phyloP scores from a whole-genome alignment of 805 yeast species.

The Spathaspora hagerdaliae region DNA sequence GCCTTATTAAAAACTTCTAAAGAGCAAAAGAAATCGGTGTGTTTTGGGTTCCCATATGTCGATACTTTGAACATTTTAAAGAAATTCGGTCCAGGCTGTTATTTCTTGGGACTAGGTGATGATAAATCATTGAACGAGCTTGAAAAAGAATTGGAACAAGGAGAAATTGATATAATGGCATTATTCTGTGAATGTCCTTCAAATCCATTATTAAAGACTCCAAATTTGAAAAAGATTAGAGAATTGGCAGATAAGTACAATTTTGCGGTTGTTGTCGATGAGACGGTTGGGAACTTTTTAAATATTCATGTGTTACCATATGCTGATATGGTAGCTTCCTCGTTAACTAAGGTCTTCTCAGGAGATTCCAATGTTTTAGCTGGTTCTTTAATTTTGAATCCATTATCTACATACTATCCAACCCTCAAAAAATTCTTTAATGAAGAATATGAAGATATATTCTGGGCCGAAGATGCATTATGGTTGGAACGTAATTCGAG shows the following conservation, averaged over 20 bases:
- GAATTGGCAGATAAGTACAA: slow-evolving; percentile 62
- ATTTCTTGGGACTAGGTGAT: slow-evolving; percentile 83
- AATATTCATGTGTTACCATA: slow-evolving; percentile 78
- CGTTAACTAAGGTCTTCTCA: slow-evolving; percentile 86
- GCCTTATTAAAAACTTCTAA: slow-evolving; percentile 34
- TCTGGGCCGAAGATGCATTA: slow-evolving; percentile 95
- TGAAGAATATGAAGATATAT: slow-evolving; percentile 59
- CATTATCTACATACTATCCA: slow-evolving; percentile 48
- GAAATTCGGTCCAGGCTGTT: slow-evolving; percentile 90
- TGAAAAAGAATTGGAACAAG: slow-evolving; percentile 51
- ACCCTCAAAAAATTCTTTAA: slow-evolving; percentile 48
- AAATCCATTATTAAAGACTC: slow-evolving; percentile 86
- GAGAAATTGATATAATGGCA: slow-evolving; percentile 61
- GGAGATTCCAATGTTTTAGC: slow-evolving; percentile 97
- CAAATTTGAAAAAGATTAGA: slow-evolving; percentile 65
- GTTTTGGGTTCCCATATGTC: slow-evolving; percentile 95
- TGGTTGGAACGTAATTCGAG: slow-evolving; percentile 89
- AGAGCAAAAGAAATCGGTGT: slow-evolving; percentile 59
- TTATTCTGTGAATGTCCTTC: slow-evolving; percentile 93
- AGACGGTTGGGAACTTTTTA: slow-evolving; percentile 87
- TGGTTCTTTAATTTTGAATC: slow-evolving; percentile 80
- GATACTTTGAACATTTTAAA: slow-evolving; percentile 82
- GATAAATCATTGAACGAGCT: slow-evolving; percentile 61
- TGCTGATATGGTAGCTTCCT: slow-evolving; percentile 83
- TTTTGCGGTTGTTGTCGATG: slow-evolving; percentile 85